Conservation (phyloP, 2,329 filamentous ascomycete genomes). For the Sporothrix protearum region DNA sequence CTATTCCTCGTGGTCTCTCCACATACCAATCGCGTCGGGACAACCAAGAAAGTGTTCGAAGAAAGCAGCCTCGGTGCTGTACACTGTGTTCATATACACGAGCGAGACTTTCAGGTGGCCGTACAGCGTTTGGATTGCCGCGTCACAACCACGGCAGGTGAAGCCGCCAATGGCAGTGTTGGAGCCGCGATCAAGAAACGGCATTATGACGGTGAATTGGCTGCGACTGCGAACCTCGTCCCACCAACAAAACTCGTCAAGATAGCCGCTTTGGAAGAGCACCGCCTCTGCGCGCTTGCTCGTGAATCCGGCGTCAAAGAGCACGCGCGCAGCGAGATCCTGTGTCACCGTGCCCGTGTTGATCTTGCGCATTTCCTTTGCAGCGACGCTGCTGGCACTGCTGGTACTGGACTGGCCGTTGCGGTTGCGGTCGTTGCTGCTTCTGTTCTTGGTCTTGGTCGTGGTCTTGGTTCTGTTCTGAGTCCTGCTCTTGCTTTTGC, state of each 20-base stretch:
- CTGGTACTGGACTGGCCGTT: not conserved
- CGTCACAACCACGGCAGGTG: conserved; percentile 10
- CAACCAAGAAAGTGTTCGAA: conserved; percentile 4
- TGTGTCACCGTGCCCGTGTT: conserved; percentile 5
- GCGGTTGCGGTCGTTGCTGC: not conserved
- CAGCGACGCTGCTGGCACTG: not conserved
- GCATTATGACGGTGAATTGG: conserved; percentile 7
- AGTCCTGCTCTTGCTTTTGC: not conserved
- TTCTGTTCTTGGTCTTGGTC: not conserved
- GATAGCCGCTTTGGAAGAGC: conserved; percentile 5
- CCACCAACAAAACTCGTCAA: conserved; percentile 8
- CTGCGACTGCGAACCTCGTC: not conserved
- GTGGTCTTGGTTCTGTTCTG: not conserved
- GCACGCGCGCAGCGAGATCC: not conserved
- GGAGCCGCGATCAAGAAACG: conserved; percentile 10
- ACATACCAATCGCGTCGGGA: conserved; percentile 9
- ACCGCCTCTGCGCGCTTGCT: not conserved
- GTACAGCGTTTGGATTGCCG: not conserved
- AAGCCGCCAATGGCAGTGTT: not conserved
- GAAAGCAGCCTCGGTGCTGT: conserved; percentile 7
- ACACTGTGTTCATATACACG: conserved; percentile 13
- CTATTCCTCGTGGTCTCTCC: not conserved
- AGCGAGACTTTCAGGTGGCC: not conserved
- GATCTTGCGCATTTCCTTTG: not conserved
- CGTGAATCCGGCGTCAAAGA: not conserved